Percentiles rank a stretch among this genome's conserved stretches.
Evolutionary conservation across 768 basidiomycete genomes (phyloP).

Genomic region (Leucosporidium yakuticum): DNA sequence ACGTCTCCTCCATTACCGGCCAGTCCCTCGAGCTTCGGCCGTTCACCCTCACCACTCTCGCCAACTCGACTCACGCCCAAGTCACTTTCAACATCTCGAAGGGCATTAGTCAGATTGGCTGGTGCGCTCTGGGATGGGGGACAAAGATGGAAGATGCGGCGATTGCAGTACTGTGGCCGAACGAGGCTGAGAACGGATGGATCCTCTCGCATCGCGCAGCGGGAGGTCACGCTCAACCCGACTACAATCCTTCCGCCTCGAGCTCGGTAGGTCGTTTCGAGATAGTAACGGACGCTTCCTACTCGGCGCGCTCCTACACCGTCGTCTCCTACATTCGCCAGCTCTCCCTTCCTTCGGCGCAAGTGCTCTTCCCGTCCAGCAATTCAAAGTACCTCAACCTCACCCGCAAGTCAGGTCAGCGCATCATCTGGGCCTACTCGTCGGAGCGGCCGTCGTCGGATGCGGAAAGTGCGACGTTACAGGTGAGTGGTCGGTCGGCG

Average conservation of each 20-base stretch:
- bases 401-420: background rate
- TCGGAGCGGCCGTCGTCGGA: background rate
- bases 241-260: background rate
- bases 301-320: background rate
- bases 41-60: background rate
- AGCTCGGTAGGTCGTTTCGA: background rate
- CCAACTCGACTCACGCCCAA: conserved; percentile 8
- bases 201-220: conserved; percentile 10
- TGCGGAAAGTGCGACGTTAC: background rate
- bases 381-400: conserved; percentile 3
- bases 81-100: background rate
- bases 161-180: conserved; percentile 19
- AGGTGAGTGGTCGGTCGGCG: background rate
- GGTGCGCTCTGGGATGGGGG: conserved; percentile 6
- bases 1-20: background rate
- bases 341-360: background rate
- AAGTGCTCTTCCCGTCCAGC: conserved; percentile 2
- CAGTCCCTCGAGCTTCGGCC: background rate
- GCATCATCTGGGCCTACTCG: conserved; percentile 8
- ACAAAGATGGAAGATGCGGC: conserved; percentile 7
- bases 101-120: background rate
- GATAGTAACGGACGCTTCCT: conserved; percentile 1
- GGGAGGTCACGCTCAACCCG: conserved; percentile 6
- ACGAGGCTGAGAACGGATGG: background rate
- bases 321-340: conserved; percentile 11